phyloP scores from a whole-genome alignment of 768 basidiomycete species.

The Amanita rimosa region DNA sequence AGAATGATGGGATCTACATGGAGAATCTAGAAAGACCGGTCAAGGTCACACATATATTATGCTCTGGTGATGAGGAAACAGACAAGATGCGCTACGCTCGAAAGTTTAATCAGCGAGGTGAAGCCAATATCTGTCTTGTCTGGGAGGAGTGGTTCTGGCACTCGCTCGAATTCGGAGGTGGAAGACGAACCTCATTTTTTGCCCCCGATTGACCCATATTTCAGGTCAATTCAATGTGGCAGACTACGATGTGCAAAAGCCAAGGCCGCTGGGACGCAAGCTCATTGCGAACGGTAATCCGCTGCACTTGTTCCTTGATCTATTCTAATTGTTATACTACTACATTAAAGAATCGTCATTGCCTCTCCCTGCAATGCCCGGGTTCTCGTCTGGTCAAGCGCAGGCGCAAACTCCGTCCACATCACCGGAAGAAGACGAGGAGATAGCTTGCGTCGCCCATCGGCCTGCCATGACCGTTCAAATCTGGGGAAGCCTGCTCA shows the following conservation, averaged over 20 bases:
- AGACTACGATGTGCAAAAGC: slow-evolving; percentile 44
- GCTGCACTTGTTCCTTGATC: slow-evolving; percentile 11
- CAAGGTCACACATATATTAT: slow-evolving; percentile 77
- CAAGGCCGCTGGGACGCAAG: slow-evolving; percentile 45
- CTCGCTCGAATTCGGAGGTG: slow-evolving; percentile 64
- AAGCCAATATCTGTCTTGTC: slow-evolving; percentile 66
- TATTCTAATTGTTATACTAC: slow-evolving; percentile 9
- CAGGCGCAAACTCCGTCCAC: slow-evolving; percentile 9
- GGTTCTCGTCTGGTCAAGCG: slow-evolving; percentile 10
- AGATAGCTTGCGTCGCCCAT: slow-evolving; percentile 38
- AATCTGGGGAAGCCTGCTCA: slow-evolving; percentile 62
- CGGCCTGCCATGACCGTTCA: slow-evolving; percentile 51
- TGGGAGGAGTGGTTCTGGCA: slow-evolving; percentile 99
- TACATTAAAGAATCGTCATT: slow-evolving; percentile 13
- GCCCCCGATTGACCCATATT: not conserved
- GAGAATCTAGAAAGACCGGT: slow-evolving; percentile 72
- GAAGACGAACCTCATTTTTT: slow-evolving; percentile 4
- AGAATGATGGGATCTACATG: slow-evolving; percentile 57
- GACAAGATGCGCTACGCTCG: slow-evolving; percentile 75
- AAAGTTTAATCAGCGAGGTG: slow-evolving; percentile 58
- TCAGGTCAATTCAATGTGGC: slow-evolving; percentile 55
- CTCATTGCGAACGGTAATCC: slow-evolving; percentile 15
- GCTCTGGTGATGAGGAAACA: slow-evolving; percentile 52
- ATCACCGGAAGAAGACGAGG: slow-evolving; percentile 42
- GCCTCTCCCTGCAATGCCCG: slow-evolving; percentile 12